These are phyloP conservation scores for Hortaea werneckii DNA, from an alignment of 2,329 filamentous ascomycete species.

Conservation along the genomic window DNA sequence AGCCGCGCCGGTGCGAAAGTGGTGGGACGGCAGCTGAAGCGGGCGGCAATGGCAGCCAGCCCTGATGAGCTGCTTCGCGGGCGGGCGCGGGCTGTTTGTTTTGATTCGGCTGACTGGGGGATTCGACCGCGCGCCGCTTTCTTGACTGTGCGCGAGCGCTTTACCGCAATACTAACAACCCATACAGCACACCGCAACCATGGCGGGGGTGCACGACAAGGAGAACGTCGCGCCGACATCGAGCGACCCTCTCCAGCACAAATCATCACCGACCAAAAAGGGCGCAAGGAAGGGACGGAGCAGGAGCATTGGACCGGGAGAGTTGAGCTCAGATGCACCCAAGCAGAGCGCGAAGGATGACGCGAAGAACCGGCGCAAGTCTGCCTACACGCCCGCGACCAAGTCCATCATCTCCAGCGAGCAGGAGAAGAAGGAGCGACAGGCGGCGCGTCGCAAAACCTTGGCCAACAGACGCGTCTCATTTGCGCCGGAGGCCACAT, in stretches of 20 bases:
- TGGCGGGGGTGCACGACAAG: constrained; percentile 19
- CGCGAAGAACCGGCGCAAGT: constrained; percentile 28
- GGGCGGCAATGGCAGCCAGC: too few species aligned
- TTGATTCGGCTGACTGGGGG: neutral
- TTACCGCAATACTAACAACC: too few species aligned
- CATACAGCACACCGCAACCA: constrained; percentile 1
- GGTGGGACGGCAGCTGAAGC: too few species aligned
- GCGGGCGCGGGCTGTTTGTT: neutral
- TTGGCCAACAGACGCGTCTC: constrained; percentile 78
- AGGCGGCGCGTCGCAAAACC: constrained; percentile 75
- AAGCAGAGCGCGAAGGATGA: constrained; percentile 17
- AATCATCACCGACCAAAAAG: constrained; percentile 15
- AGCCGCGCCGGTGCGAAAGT: neutral
- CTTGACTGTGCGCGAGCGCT: neutral
- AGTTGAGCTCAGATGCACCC: constrained; percentile 57
- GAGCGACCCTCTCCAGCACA: constrained; percentile 20
- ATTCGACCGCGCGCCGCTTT: neutral
- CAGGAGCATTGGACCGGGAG: constrained; percentile 91
- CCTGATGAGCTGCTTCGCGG: too few species aligned
- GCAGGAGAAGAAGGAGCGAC: constrained; percentile 47
- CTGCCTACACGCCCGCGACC: constrained; percentile 40
- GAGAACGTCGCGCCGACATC: constrained; percentile 27
- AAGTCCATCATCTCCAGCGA: constrained; percentile 47
- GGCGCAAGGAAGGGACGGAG: constrained; percentile 64
- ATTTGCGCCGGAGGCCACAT: constrained; percentile 90